Evolutionary conservation across 805 yeast species (phyloP).

Genomic region (Pichia sporocuriosa): DNA sequence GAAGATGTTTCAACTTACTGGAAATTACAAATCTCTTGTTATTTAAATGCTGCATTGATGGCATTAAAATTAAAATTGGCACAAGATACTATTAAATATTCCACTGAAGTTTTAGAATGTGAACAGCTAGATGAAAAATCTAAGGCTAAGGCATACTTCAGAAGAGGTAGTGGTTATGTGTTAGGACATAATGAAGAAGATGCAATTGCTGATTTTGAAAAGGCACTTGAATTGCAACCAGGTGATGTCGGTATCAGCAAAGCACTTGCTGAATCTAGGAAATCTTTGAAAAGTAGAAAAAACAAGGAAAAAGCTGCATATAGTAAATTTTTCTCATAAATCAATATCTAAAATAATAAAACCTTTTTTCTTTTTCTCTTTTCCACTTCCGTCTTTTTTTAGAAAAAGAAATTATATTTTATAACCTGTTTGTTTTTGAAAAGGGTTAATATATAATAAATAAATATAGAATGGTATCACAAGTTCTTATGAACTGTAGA

Average conservation of each 20-base stretch:
- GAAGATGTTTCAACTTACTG: constrained; percentile 45
- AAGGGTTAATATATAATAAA: no score
- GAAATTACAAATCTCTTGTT: constrained; percentile 54
- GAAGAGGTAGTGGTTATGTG: constrained; percentile 74
- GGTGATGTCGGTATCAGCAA: constrained; percentile 63
- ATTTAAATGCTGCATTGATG: constrained; percentile 68
- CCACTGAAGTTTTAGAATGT: constrained; percentile 60
- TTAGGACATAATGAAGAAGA: constrained; percentile 59
- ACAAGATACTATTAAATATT: constrained; percentile 47
- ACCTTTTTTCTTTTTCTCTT: no score
- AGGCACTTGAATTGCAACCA: constrained; percentile 60
- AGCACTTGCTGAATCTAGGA: constrained; percentile 56
- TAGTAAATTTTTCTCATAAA: constrained; percentile 51
- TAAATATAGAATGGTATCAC: no score
- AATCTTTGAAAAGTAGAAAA: constrained; percentile 42
- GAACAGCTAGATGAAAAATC: constrained; percentile 57
- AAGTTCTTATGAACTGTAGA: no score
- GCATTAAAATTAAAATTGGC: constrained; percentile 58
- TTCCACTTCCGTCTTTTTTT: no score
- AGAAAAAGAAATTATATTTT: no score
- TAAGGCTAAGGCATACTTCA: constrained; percentile 77
- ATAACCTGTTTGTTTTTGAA: no score
- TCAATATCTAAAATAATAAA: background rate
- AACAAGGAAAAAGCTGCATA: constrained; percentile 70
- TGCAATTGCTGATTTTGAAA: constrained; percentile 59